Evolutionary conservation across 2,329 filamentous ascomycete species (phyloP).

Genomic region (Microsporum canis): DNA sequence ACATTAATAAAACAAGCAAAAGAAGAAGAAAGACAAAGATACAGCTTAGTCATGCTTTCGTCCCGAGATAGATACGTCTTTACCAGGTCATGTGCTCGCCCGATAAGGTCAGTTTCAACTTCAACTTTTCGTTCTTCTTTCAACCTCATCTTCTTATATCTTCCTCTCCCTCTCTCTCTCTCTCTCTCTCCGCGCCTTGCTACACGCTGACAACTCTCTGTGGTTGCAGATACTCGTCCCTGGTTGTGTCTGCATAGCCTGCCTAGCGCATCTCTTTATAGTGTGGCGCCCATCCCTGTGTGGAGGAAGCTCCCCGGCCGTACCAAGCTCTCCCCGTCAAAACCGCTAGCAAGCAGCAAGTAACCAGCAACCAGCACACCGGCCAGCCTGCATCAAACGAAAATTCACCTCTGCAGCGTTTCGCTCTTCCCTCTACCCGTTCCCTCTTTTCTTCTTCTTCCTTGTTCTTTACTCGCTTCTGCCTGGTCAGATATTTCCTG

Average conservation of each 20-base stretch:
- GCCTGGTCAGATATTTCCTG: not conserved
- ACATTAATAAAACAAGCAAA: not conserved
- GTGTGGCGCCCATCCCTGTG: not conserved
- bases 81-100: not conserved
- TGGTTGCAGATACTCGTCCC: not conserved
- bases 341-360: not conserved
- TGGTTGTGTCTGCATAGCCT: not conserved
- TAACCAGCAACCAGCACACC: not conserved
- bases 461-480: not conserved
- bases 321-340: not conserved
- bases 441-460: not conserved
- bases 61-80: not conserved
- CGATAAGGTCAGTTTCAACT: not conserved
- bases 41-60: not conserved
- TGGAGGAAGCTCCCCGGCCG: constrained; percentile 1
- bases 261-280: not conserved
- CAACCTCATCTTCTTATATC: not conserved
- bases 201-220: not conserved
- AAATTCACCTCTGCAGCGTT: not conserved
- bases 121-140: not conserved
- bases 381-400: not conserved
- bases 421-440: not conserved
- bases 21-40: not conserved
- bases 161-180: not conserved
- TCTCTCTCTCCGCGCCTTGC: not conserved